Conservation (phyloP, 306 rosid genomes). For the Cicer chorassanicum region DNA sequence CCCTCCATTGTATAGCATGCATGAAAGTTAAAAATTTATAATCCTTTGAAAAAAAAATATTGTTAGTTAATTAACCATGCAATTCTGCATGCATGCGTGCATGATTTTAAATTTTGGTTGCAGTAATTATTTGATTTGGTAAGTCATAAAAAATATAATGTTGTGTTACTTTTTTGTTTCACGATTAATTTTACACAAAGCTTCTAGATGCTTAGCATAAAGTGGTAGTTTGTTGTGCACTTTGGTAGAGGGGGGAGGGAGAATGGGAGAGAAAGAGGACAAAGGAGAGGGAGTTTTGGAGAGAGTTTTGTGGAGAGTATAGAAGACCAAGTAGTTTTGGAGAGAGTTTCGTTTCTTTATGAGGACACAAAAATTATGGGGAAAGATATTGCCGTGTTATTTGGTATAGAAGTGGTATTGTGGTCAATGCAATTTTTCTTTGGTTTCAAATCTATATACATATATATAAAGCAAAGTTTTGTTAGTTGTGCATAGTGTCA, state of each 20-base stretch:
- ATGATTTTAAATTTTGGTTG: background rate
- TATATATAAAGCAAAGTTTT: background rate
- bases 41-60: background rate
- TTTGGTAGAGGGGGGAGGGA: no score
- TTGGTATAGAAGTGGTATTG: constrained; percentile 35
- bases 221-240: background rate
- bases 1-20: constrained; percentile 35
- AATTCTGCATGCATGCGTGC: background rate
- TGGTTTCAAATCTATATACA: constrained; percentile 21
- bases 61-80: background rate
- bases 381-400: constrained; percentile 34
- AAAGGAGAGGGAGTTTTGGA: constrained; percentile 37
- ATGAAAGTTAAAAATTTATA: background rate
- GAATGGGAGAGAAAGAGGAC: constrained; percentile 2
- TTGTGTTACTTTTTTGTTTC: background rate
- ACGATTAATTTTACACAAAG: background rate
- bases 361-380: constrained; percentile 36
- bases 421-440: constrained; percentile 4
- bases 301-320: constrained; percentile 25
- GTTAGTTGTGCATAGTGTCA: background rate
- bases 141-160: background rate
- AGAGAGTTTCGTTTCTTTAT: constrained; percentile 26
- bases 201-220: constrained; percentile 13
- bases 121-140: background rate
- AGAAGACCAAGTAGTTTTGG: constrained; percentile 27